These are phyloP conservation scores for Thielaviopsis euricoi DNA, from an alignment of 2,329 filamentous ascomycete genomes.

Conservation along the genomic window DNA sequence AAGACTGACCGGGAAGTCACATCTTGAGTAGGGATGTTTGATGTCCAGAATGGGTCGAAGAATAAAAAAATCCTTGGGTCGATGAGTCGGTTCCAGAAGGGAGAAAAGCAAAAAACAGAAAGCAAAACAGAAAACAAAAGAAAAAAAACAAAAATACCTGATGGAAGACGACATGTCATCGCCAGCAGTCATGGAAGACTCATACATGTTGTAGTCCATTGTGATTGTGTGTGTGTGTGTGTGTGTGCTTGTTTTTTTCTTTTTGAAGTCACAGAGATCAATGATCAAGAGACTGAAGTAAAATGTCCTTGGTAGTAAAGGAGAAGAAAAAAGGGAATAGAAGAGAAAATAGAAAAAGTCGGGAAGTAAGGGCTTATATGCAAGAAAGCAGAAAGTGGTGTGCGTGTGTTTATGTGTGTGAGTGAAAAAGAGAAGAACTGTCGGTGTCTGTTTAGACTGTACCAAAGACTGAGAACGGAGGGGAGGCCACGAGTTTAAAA, in stretches of 20 bases:
- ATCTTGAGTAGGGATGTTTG: neutral
- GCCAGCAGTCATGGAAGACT: slow-evolving; percentile 26
- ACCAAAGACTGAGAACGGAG: neutral
- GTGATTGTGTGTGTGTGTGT: slow-evolving; percentile 1
- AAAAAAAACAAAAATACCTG: slow-evolving; percentile 41
- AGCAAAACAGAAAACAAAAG: slow-evolving; percentile 20
- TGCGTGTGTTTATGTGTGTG: neutral
- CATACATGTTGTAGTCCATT: slow-evolving; percentile 10
- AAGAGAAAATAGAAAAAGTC: neutral
- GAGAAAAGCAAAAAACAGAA: slow-evolving; percentile 9
- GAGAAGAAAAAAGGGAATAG: neutral
- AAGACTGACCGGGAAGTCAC: neutral
- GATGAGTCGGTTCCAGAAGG: neutral
- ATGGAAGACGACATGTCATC: slow-evolving; percentile 39
- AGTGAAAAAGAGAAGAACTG: neutral
- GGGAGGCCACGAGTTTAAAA: neutral
- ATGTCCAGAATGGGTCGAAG: neutral
- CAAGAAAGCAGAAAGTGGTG: neutral
- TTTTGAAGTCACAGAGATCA: neutral
- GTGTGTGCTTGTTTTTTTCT: neutral
- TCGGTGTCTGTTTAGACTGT: neutral
- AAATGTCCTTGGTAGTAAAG: neutral
- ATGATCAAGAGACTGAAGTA: neutral
- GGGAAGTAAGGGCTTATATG: neutral
- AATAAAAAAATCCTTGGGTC: neutral